Conservation (phyloP, 2,329 filamentous ascomycete genomes). For the Pseudopithomyces chartarum region DNA sequence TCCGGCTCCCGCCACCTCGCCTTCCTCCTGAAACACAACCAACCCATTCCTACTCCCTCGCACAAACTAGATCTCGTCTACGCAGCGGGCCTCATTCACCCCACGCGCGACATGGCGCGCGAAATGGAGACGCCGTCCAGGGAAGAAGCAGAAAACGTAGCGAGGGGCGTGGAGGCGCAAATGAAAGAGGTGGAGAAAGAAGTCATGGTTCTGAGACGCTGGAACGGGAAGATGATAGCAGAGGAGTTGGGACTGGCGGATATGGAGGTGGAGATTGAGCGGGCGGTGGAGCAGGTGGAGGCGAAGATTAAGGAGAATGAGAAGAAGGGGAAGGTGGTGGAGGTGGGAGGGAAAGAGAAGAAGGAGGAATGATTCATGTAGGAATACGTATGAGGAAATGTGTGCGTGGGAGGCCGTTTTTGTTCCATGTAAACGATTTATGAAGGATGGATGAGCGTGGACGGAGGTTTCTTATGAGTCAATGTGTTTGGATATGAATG, state of each 20-base stretch:
- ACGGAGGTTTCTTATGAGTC: no score
- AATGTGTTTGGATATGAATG: no score
- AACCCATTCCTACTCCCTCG: slow-evolving; percentile 70
- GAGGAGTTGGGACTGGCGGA: slow-evolving; percentile 55
- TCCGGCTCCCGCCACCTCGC: slow-evolving; percentile 83
- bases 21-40: slow-evolving; percentile 75
- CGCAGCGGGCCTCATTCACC: slow-evolving; percentile 54
- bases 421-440: no score
- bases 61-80: slow-evolving; percentile 77
- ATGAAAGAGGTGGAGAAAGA: slow-evolving; percentile 50
- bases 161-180: slow-evolving; percentile 44
- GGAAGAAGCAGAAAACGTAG: slow-evolving; percentile 46
- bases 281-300: slow-evolving; percentile 58
- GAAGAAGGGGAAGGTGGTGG: slow-evolving; percentile 23
- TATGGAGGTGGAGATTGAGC: slow-evolving; percentile 59
- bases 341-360: slow-evolving; percentile 11
- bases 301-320: slow-evolving; percentile 46
- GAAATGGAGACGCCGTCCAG: slow-evolving; percentile 43
- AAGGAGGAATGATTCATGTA: background rate
- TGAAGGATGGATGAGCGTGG: no score
- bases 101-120: slow-evolving; percentile 47
- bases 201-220: slow-evolving; percentile 55
- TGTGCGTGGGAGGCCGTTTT: background rate
- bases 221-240: slow-evolving; percentile 58
- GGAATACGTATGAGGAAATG: background rate